A percentile compares a stretch with the other conserved stretches of the same genome.
phyloP scores from a whole-genome alignment of 345 rosid species.

The Acer saccharum region DNA sequence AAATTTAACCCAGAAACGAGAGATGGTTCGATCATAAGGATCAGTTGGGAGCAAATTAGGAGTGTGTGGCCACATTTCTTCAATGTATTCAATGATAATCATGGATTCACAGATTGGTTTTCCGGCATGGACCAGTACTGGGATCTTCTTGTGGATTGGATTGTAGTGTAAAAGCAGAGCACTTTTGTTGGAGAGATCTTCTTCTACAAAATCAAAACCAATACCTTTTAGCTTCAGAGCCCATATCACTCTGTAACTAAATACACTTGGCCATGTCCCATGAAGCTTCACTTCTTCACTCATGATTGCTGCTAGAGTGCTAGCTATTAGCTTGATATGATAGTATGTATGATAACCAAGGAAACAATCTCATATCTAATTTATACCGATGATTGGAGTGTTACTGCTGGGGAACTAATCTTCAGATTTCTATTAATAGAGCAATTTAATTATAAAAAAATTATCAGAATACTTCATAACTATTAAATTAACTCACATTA shows the following conservation, averaged over 20 bases:
- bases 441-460: no score
- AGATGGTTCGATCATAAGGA: constrained; percentile 26
- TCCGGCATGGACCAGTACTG: constrained; percentile 32
- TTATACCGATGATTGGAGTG: no score
- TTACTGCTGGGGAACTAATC: no score
- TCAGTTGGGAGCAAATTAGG: constrained; percentile 31
- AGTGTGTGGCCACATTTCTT: constrained; percentile 33
- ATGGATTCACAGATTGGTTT: constrained; percentile 35
- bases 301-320: neutral
- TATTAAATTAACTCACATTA: no score
- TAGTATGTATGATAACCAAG: no score
- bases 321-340: no score
- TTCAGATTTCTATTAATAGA: no score
- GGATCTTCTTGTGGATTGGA: constrained; percentile 38
- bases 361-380: no score
- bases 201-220: constrained; percentile 11
- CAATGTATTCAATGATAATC: constrained; percentile 35
- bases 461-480: no score
- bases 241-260: constrained; percentile 17
- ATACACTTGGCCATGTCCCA: constrained; percentile 22
- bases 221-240: constrained; percentile 21
- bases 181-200: constrained; percentile 32
- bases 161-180: constrained; percentile 26
- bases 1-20: constrained; percentile 36
- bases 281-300: constrained; percentile 18